Base-by-base conservation (phyloP, 2,329 filamentous ascomycete species). In the Diaporthe destruens region DNA sequence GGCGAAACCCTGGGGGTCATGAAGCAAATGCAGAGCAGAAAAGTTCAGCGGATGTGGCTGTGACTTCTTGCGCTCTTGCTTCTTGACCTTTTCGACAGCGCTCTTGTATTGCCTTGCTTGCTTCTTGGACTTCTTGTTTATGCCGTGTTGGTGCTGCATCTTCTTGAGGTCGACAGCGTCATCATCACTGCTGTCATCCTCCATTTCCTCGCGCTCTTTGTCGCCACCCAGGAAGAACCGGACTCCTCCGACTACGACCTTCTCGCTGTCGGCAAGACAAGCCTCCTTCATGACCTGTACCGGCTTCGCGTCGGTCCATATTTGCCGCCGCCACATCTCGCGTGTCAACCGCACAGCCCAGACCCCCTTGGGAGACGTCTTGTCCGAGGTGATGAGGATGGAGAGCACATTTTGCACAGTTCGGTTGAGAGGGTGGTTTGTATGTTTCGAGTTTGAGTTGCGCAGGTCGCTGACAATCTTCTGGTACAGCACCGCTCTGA, bases 261-360 rank as follows among this genome's bases (percentile, higher is more conserved):
- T 99, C 78, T 97, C 94, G 77, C 98, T 97, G 67, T 98, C 93
- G 4, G 94, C 91, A 71, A 99, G 84, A 70, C 92, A 91, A 0
- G 96, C 95, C 83, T 98, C 93, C 83, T 97, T 97, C 95, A 99
- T 98, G 76, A 98, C 94, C 79, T 98, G 95, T n/a, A 98, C 96
- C 0, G 96, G 92, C 81, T 95, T 96, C 2, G 95, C 90, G 78
- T 99, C 96, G 12, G 93, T 94, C 96, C 96, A 99, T 75, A 98
- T 92, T 78, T 98, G 95, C 59, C 96, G 90, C 83, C 95, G 97
- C 96, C 96, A 99, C 79, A 99, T 86, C 84, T 99, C 96, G 75
- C 96, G 89, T 5, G 95, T 97, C 75, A 99, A 89, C 82, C 98
- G 98, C 74, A 98, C 94, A 4, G 96, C 95, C 96, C 96, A 99